Evolutionary conservation across 1,284 basidiomycete genomes (phyloP), one percentile per base, ranked within the genome.

Genomic region (Neolentinus lepideus): DNA sequence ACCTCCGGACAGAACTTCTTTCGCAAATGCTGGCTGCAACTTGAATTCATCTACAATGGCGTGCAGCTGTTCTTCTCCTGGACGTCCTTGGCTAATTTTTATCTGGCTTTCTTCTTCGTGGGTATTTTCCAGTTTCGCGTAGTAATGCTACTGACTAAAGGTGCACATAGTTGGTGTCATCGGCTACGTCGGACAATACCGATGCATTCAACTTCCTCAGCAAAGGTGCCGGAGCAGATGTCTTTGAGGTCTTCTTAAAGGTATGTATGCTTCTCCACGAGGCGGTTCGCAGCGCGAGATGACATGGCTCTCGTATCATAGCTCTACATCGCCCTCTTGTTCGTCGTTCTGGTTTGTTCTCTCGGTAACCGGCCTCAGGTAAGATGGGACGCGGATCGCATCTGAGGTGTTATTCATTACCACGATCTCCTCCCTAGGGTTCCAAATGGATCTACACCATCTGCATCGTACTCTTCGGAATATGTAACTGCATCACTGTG

Each of bases 1-100:
- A 85, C 89, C 0, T 92, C 90, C n/a, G 93, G 93, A 1, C 93
- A 96, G 67, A 81, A 81, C 63, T 84, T 92, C 69, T 84, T 94
- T 74, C 80, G 93, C 59, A 94, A 90, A 76, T 78, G 93, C 58
- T 63, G 85, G 54, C 77, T 95, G 22, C 62, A 86, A 76, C 68
- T 92, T 57, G 87, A 92, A 64, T 92, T 92, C 71, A 84, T 91
- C 63, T 92, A 92, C 73, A 90, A 90, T 61, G 84, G 83, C 6
- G 62, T 91, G 25, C 87, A 90, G 61, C 78, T 92, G 24, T 54
- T 92, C 58, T 92, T 93, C 69, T 88, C 88, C n/a, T 91, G 88
- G 88, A 91, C 86, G 2, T 80, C 85, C 21, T 73, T 91, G 54
- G 89, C 88, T 29, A 91, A 91, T 67, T 91, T 90, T 70, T 91